These are phyloP conservation scores for Colletotrichum liaoningense DNA, from an alignment of 2,329 filamentous ascomycete genomes.

Conservation along the genomic window DNA sequence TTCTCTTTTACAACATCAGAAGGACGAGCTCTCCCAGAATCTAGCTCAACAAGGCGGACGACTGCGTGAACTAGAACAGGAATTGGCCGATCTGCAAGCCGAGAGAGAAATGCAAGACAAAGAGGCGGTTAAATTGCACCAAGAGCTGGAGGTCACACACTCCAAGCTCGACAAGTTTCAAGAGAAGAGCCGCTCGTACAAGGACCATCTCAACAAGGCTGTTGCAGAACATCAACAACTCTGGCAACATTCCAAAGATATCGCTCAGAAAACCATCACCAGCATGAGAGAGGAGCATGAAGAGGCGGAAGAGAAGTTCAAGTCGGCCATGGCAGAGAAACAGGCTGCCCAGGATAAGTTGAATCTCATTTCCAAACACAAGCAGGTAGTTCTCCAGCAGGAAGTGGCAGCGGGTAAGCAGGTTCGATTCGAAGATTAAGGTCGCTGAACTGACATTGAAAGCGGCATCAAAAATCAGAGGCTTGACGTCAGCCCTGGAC, in stretches of 20 bases:
- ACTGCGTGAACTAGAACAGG: slow-evolving; percentile 39
- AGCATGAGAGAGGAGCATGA: slow-evolving; percentile 48
- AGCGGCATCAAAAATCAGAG: neutral
- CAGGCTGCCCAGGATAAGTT: slow-evolving; percentile 27
- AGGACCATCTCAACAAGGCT: slow-evolving; percentile 56
- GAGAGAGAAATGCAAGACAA: slow-evolving; percentile 39
- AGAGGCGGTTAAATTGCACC: slow-evolving; percentile 41
- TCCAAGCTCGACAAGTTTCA: slow-evolving; percentile 44
- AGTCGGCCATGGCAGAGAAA: slow-evolving; percentile 26
- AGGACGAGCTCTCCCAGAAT: slow-evolving; percentile 7
- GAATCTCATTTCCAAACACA: neutral
- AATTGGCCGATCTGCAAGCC: slow-evolving; percentile 42
- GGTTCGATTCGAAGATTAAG: neutral
- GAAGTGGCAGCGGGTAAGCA: neutral
- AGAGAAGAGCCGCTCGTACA: slow-evolving; percentile 49
- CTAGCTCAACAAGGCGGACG: slow-evolving; percentile 3
- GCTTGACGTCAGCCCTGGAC: neutral
- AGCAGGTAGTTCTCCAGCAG: neutral
- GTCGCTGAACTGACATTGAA: neutral
- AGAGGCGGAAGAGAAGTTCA: slow-evolving; percentile 39
- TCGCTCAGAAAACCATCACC: slow-evolving; percentile 47
- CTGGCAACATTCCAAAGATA: slow-evolving; percentile 47
- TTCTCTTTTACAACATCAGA: neutral
- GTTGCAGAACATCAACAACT: slow-evolving; percentile 59
- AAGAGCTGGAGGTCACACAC: slow-evolving; percentile 43